Evolutionary conservation across 345 rosid genomes (phyloP), one percentile per base, ranked within the genome.

Genomic region (Salix brachista): DNA sequence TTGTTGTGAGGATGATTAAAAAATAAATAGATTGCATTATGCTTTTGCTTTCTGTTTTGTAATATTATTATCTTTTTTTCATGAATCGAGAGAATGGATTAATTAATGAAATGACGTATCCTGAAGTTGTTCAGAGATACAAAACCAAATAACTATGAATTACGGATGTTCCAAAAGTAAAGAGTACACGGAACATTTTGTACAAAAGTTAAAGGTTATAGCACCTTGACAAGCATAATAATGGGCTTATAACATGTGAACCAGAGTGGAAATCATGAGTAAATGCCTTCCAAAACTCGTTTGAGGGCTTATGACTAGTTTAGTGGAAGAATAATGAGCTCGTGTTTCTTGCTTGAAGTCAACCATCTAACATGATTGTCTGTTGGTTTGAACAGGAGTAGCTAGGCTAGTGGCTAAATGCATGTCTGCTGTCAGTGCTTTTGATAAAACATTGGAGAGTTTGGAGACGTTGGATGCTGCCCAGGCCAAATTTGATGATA

Each of bases 401-500:
- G 90, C 96, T 3, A 89, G 99, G 85, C 91, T 93, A 67, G 89
- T 89, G 0, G 83, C 99, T 12, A 85, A 94, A 84, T 95, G 98
- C 87, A 90, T 95, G 84, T 90, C 94, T 48, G 93, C 99, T 1
- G 88, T 93, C 44, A 79, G 93, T 72, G 93, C 99, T 28, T 91
- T 88, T 48, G 97, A 95, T 83, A 91, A 84, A 41, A 91, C 97
- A 2, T 73, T 91, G 86, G 97, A 90, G 81, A 78, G 58, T 75
- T 85, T 90, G 77, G 97, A 90, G 69, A 90, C 88, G 23, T 79
- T 93, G 76, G 96, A 93, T 79, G 70, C 83, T 74, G 97, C 97
- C 44, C 99, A 95, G 80, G 87, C 94, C 37, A 95, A 95, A 85
- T 90, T 95, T 65, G 90, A 95, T 79, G 94, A 91, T 67, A 90